Evolutionary conservation across 139 green algal genomes (phyloP).

Genomic region (Chlorella sp.): DNA sequence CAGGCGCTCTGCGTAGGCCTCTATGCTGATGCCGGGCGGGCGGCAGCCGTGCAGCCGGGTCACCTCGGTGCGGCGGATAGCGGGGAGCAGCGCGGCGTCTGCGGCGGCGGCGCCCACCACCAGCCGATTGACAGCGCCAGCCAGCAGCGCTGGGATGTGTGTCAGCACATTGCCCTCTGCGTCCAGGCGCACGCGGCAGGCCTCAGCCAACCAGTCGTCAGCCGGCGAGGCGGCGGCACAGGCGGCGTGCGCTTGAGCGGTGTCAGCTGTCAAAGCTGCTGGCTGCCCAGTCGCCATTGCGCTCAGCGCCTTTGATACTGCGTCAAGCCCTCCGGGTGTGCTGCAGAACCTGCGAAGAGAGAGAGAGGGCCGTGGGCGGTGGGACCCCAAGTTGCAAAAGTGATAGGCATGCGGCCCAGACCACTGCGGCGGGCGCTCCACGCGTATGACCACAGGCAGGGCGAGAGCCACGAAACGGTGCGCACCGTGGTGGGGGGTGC

Average conservation of each 20-base stretch:
- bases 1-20: constrained; percentile 75
- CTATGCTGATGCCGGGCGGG: constrained; percentile 61
- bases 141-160: constrained; percentile 10
- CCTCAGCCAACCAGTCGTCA: neutral
- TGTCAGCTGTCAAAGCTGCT: neutral
- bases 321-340: too few species aligned
- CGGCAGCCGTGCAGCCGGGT: constrained; percentile 36
- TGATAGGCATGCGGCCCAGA: too few species aligned
- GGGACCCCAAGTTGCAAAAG: too few species aligned
- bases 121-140: neutral
- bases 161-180: constrained; percentile 14
- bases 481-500: too few species aligned
- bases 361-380: neutral
- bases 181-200: constrained; percentile 14
- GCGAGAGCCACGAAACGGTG: too few species aligned
- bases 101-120: neutral
- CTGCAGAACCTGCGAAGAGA: neutral
- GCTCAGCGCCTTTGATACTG: too few species aligned
- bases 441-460: too few species aligned
- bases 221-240: neutral
- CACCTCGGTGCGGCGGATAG: neutral
- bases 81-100: neutral
- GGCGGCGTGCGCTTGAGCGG: neutral
- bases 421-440: too few species aligned
- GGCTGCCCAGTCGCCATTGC: neutral